Conservation (phyloP, 352 stramenopile genomes). For the Phytophthora crassamura region DNA sequence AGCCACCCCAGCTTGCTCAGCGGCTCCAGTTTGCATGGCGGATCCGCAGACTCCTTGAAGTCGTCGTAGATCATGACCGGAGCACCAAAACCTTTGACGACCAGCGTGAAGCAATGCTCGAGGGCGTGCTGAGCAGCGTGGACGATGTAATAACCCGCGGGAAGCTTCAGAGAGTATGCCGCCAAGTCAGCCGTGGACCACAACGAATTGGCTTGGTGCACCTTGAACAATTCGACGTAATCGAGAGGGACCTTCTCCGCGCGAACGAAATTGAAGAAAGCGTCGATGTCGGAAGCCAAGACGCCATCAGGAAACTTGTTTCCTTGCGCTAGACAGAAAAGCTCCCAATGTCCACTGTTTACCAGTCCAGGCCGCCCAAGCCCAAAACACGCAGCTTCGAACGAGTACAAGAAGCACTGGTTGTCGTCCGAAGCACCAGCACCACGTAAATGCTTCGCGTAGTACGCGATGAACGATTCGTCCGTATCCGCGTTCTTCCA, state of each 20-base stretch:
- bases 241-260: neutral
- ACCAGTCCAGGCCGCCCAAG: neutral
- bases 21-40: neutral
- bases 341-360: neutral
- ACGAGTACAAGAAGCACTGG: slow-evolving; percentile 1
- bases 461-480: neutral
- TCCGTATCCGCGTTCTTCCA: neutral
- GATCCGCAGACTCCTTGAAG: neutral
- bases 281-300: neutral
- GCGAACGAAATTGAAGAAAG: slow-evolving; percentile 13
- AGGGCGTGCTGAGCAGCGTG: neutral
- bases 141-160: slow-evolving; percentile 3
- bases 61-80: neutral
- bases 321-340: neutral
- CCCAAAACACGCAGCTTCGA: slow-evolving; percentile 1
- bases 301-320: neutral
- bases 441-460: neutral
- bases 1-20: neutral
- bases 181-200: neutral
- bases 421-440: neutral
- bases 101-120: slow-evolving; percentile 5
- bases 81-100: neutral
- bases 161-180: neutral
- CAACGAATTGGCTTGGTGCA: neutral
- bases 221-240: slow-evolving; percentile 9